A percentile compares a stretch with the other conserved stretches of the same genome.
Evolutionary conservation across 1,284 basidiomycete species (phyloP).

Genomic region (Marasmius oreades): DNA sequence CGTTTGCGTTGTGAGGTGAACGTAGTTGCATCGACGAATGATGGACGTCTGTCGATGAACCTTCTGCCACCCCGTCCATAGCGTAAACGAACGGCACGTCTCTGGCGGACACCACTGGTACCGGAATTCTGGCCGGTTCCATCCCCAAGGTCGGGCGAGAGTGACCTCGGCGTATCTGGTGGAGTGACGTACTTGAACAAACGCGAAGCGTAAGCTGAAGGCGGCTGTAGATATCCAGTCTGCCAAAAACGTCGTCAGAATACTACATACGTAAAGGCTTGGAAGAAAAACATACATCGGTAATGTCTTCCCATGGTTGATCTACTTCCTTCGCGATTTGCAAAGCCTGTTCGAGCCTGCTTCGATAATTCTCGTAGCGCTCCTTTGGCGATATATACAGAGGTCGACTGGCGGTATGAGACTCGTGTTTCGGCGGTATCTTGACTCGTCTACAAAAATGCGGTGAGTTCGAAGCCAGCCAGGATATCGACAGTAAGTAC

Average conservation of each 20-base stretch:
- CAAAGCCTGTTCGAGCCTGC: conserved; percentile 69
- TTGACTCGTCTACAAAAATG: conserved; percentile 48
- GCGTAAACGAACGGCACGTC: conserved; percentile 62
- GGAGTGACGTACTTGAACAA: conserved; percentile 60
- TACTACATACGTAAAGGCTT: background rate
- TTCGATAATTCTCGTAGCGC: conserved; percentile 56
- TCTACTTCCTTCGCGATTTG: conserved; percentile 70
- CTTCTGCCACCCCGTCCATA: conserved; percentile 78
- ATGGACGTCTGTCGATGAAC: conserved; percentile 70
- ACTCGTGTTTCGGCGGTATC: conserved; percentile 41
- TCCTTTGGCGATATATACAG: conserved; percentile 64
- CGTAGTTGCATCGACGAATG: conserved; percentile 14
- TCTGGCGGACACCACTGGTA: conserved; percentile 17
- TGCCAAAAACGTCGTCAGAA: conserved; percentile 23
- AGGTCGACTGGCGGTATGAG: conserved; percentile 32
- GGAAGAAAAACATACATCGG: conserved; percentile 54
- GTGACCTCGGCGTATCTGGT: conserved; percentile 29
- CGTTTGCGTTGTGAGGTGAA: background rate
- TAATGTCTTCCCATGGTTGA: conserved; percentile 80
- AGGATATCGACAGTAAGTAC: conserved; percentile 9
- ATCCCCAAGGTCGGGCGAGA: conserved; percentile 27
- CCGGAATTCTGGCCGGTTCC: conserved; percentile 26
- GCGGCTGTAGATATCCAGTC: conserved; percentile 59
- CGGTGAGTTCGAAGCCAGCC: conserved; percentile 17
- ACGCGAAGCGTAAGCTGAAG: conserved; percentile 45